phyloP scores from a whole-genome alignment of 164 flowering plant species.

The Echeveria elegans region DNA sequence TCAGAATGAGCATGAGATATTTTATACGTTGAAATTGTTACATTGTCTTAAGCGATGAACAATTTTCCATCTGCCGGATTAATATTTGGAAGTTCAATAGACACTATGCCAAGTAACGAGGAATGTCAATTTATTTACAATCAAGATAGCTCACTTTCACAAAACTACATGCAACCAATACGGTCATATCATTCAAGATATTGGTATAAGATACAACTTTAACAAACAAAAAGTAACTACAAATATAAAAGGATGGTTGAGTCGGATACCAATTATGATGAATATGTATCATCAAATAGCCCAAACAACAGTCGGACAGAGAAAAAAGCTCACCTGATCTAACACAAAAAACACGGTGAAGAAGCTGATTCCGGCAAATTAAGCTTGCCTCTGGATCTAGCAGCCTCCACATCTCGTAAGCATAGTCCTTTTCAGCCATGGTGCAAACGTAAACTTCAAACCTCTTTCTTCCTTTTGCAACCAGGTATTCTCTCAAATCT shows the following conservation, averaged over 20 bases:
- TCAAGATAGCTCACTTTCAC: not conserved
- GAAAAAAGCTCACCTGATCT: slow-evolving; percentile 59
- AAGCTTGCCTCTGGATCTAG: slow-evolving; percentile 87
- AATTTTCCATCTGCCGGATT: not conserved
- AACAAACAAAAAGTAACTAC: not conserved
- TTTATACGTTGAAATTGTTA: not conserved
- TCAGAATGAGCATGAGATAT: not conserved
- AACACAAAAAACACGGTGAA: slow-evolving; percentile 84
- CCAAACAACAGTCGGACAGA: not conserved
- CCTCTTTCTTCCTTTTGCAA: slow-evolving; percentile 86
- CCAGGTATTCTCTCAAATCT: slow-evolving; percentile 82
- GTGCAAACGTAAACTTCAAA: slow-evolving; percentile 99
- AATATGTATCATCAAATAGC: not conserved
- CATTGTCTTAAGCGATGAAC: not conserved
- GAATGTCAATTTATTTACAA: not conserved
- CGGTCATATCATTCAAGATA: not conserved
- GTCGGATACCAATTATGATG: not conserved
- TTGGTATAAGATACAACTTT: not conserved
- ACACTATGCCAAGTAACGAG: not conserved
- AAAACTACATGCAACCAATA: not conserved
- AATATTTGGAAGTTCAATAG: not conserved
- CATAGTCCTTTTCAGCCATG: slow-evolving; percentile 99
- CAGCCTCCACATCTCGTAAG: slow-evolving; percentile 98
- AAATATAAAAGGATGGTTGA: not conserved
- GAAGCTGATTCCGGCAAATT: slow-evolving; percentile 58